phyloP scores from a whole-genome alignment of 2,329 filamentous ascomycete species.

The Trichoderma harzianum region DNA sequence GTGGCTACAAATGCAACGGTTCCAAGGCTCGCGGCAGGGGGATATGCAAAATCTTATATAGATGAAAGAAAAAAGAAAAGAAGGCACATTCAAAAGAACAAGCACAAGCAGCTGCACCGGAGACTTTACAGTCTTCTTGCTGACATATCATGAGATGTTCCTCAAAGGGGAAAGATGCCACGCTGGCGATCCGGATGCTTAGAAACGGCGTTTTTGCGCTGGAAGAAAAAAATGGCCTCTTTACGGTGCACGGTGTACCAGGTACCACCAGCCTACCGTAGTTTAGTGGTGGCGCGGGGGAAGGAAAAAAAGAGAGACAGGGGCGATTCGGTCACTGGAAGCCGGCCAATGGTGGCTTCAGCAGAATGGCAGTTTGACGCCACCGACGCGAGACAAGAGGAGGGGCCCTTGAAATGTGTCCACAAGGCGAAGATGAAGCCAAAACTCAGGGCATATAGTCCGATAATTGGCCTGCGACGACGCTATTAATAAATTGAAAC shows the following conservation, averaged over 20 bases:
- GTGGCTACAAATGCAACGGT: neutral
- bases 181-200: constrained; percentile 22
- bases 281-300: constrained; percentile 7
- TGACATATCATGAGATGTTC: constrained; percentile 18
- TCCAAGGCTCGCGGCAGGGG: neutral
- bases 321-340: neutral
- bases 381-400: neutral
- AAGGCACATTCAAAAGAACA: neutral
- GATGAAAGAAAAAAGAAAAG: neutral
- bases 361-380: neutral
- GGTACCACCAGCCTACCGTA: neutral
- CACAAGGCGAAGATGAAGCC: neutral
- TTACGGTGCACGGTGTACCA: neutral
- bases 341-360: neutral
- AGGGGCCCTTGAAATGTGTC: constrained; percentile 3
- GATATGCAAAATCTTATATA: constrained; percentile 1
- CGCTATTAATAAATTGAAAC: neutral
- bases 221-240: neutral
- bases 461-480: neutral
- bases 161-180: constrained; percentile 23
- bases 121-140: constrained; percentile 1
- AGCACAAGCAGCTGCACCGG: neutral
- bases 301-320: neutral
- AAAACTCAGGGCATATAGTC: neutral
- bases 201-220: neutral